phyloP scores from a whole-genome alignment of 441 rosid genomes.

The Bruguiera hainesii region DNA sequence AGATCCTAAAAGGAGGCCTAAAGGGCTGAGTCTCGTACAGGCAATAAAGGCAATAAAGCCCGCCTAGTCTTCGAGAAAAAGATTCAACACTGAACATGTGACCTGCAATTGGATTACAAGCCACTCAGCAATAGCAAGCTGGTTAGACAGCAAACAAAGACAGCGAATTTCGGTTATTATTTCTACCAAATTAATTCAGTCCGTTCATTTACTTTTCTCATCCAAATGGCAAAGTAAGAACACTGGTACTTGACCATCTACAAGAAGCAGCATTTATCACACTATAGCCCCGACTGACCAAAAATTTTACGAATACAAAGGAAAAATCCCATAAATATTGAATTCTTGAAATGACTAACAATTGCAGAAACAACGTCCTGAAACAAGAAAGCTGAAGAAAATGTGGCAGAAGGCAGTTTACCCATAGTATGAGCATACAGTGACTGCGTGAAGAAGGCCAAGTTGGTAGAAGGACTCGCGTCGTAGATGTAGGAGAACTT shows the following conservation, averaged over 20 bases:
- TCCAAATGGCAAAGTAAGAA: not conserved
- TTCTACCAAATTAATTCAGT: not conserved
- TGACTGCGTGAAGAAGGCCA: slow-evolving; percentile 72
- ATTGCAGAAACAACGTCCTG: not conserved
- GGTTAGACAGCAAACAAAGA: slow-evolving; percentile 5
- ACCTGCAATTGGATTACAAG: slow-evolving; percentile 39
- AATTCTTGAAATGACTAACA: not conserved
- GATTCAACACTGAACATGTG: slow-evolving; percentile 45
- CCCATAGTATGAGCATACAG: slow-evolving; percentile 66
- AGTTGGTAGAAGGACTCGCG: slow-evolving; percentile 48
- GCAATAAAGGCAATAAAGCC: slow-evolving; percentile 83
- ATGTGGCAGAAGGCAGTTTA: slow-evolving; percentile 18
- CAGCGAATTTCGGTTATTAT: not conserved
- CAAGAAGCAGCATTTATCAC: not conserved
- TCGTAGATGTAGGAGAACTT: slow-evolving; percentile 69
- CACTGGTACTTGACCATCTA: not conserved
- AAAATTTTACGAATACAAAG: not conserved
- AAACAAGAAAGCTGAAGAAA: not conserved
- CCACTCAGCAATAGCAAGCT: not conserved
- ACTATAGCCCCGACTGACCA: not conserved
- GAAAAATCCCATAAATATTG: not conserved
- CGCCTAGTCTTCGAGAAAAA: slow-evolving; percentile 64
- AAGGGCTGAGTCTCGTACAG: slow-evolving; percentile 78
- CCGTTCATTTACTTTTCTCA: not conserved
- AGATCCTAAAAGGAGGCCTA: slow-evolving; percentile 64